Conservation (phyloP, 225 moss, liverwort and hornwort genomes). For the Straminergon stramineum region DNA sequence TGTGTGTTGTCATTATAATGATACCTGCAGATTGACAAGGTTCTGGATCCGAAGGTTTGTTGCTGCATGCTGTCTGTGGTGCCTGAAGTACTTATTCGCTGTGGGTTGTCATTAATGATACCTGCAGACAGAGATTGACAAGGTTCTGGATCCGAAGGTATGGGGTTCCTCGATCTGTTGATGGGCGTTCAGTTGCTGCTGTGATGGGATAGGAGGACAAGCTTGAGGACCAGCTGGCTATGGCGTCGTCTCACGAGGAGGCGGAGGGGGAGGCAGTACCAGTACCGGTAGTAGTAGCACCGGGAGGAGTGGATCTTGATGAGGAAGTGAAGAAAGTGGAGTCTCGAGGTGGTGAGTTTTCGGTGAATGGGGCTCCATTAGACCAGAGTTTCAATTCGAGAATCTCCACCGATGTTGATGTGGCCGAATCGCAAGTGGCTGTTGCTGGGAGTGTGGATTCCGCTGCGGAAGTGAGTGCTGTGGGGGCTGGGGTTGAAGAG, state of each 20-base stretch:
- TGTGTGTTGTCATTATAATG: not conserved
- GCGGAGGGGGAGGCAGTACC: not conserved
- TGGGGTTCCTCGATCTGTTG: not conserved
- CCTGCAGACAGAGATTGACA: not conserved
- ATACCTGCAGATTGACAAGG: not conserved
- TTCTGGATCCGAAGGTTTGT: not conserved
- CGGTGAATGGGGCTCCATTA: not conserved
- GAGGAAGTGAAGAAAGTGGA: not conserved
- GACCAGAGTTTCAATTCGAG: slow-evolving; percentile 4
- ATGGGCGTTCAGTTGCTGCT: not conserved
- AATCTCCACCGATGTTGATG: not conserved
- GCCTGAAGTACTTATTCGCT: not conserved
- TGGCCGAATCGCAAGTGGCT: slow-evolving; percentile 8
- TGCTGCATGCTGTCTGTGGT: not conserved
- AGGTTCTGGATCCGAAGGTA: not conserved
- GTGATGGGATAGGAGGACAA: not conserved
- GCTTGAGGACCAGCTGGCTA: slow-evolving; percentile 1
- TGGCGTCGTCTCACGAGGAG: not conserved
- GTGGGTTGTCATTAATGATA: not conserved
- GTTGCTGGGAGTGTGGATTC: slow-evolving; percentile 15
- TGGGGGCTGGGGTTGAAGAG: not conserved
- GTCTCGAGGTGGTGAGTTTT: not conserved
- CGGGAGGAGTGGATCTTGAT: not conserved
- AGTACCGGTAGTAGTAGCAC: not conserved
- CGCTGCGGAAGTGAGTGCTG: not conserved